phyloP scores from a whole-genome alignment of 2,329 filamentous ascomycete species.

The Apiospora arundinis region DNA sequence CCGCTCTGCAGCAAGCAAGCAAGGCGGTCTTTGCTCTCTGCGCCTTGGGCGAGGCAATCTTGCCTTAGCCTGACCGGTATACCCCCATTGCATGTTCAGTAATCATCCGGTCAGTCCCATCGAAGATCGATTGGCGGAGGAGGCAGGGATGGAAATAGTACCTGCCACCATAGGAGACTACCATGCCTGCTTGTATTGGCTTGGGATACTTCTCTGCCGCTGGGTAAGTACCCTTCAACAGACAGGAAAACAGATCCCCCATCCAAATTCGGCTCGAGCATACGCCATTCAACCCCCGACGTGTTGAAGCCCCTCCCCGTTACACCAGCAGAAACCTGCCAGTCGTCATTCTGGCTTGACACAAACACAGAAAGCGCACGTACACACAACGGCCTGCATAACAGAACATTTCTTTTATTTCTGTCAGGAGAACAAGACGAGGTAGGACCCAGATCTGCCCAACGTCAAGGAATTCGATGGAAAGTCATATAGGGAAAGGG shows the following conservation, averaged over 20 bases:
- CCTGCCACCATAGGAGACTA: background rate
- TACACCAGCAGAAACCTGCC: background rate
- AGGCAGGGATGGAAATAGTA: background rate
- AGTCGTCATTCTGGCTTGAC: background rate
- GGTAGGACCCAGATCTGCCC: constrained; percentile 15
- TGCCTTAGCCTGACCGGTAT: constrained; percentile 3
- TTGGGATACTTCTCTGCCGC: background rate
- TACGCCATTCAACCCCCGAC: background rate
- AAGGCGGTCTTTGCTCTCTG: background rate
- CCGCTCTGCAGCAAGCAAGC: constrained; percentile 12
- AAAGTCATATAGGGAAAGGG: background rate
- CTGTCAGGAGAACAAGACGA: constrained; percentile 2
- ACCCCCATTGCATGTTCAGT: background rate
- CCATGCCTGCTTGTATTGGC: background rate
- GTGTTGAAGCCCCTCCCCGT: background rate
- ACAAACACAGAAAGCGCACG: background rate
- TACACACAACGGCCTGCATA: background rate
- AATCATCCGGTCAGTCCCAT: constrained; percentile 2
- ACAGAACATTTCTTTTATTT: background rate
- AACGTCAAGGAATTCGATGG: background rate
- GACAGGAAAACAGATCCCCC: background rate
- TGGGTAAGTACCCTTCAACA: background rate
- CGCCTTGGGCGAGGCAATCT: constrained; percentile 11
- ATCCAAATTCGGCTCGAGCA: constrained; percentile 6
- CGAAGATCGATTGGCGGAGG: background rate